These are phyloP conservation scores for Cryphonectria carpinicola DNA, from an alignment of 2,329 filamentous ascomycete genomes.

Conservation along the genomic window DNA sequence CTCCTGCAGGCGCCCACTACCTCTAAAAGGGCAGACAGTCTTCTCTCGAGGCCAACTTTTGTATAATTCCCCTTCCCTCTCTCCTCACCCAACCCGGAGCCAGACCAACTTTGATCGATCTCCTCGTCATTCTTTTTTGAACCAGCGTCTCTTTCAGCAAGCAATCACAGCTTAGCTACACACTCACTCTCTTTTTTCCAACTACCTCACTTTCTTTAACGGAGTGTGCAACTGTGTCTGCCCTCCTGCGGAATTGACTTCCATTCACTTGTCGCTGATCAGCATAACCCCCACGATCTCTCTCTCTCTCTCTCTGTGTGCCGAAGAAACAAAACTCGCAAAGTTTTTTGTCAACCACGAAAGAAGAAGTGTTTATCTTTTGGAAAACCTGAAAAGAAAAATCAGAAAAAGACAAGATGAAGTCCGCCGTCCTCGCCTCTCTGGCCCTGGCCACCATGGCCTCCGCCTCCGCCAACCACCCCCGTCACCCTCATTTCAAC, in stretches of 20 bases:
- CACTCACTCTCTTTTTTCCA: conserved; percentile 30
- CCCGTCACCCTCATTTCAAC: conserved; percentile 40
- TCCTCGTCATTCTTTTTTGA: conserved; percentile 30
- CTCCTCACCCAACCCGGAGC: conserved; percentile 28
- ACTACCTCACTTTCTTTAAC: conserved; percentile 37
- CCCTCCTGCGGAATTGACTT: conserved; percentile 39
- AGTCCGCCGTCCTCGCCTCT: conserved; percentile 45
- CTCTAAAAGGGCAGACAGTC: conserved; percentile 28
- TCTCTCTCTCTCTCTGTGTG: conserved; percentile 24
- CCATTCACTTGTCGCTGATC: conserved; percentile 34
- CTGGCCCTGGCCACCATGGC: conserved; percentile 50
- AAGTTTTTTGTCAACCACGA: conserved; percentile 5
- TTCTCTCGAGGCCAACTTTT: conserved; percentile 14
- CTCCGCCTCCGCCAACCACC: conserved; percentile 46
- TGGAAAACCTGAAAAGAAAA: conserved; percentile 28
- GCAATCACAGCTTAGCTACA: conserved; percentile 25
- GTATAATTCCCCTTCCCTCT: conserved; percentile 27
- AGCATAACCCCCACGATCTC: conserved; percentile 27
- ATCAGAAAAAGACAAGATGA: conserved; percentile 47
- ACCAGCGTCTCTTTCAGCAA: conserved; percentile 28
- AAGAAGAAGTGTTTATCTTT: conserved; percentile 14
- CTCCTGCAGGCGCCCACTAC: conserved; percentile 24
- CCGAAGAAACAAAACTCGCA: not conserved
- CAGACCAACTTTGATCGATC: conserved; percentile 25
- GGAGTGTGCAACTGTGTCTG: conserved; percentile 38